Conservation (phyloP, 2,329 filamentous ascomycete species). For the Colletotrichum salicis region DNA sequence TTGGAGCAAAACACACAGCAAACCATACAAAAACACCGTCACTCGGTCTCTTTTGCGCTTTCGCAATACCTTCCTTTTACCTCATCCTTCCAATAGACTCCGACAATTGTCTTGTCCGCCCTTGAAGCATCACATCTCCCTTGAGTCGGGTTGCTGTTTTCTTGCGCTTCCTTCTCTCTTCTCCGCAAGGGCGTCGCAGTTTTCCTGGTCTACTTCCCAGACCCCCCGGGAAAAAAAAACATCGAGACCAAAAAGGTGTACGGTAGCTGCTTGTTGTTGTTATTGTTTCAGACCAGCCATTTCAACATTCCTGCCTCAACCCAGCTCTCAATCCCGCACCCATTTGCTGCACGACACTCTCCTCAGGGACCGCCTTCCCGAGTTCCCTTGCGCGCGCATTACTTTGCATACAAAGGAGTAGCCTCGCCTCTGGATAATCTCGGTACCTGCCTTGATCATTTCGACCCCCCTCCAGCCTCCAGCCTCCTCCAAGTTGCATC, state of each 20-base stretch:
- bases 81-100: conserved; percentile 15
- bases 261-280: conserved; percentile 28
- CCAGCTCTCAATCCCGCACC: conserved; percentile 2
- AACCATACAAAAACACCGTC: conserved; percentile 37
- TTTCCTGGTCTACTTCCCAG: neutral
- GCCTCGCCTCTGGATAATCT: conserved; percentile 23
- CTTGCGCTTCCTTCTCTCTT: neutral
- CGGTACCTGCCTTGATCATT: conserved; percentile 27
- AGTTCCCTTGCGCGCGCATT: conserved; percentile 26
- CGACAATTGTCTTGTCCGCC: conserved; percentile 1
- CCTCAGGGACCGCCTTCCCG: neutral
- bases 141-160: neutral
- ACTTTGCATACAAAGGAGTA: conserved; percentile 35
- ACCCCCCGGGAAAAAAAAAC: neutral
- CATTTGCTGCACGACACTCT: conserved; percentile 6
- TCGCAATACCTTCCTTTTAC: conserved; percentile 35
- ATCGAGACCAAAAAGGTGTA: neutral
- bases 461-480: conserved; percentile 16
- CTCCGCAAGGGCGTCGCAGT: neutral
- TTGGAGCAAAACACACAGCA: conserved; percentile 34
- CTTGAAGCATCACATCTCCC: neutral
- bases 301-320: conserved; percentile 31
- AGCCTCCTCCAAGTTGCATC: neutral
- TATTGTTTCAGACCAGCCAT: conserved; percentile 34
- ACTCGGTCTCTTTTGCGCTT: conserved; percentile 23